These are phyloP conservation scores for Aspergillus luchuensis DNA, from an alignment of 2,329 filamentous ascomycete genomes.

Conservation along the genomic window DNA sequence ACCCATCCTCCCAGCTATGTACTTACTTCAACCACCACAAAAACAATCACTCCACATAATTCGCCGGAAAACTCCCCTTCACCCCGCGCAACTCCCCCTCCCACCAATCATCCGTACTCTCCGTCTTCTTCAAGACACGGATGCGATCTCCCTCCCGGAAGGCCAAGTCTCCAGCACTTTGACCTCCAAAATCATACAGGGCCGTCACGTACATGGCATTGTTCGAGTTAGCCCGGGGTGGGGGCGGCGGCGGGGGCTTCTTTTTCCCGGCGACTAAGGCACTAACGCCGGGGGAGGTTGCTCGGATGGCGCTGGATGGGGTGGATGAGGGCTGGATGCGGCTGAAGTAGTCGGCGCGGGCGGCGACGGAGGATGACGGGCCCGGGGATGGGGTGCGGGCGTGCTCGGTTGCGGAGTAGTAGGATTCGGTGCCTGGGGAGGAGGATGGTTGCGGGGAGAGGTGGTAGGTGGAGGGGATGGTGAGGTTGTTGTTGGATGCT, in stretches of 20 bases:
- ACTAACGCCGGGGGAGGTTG: neutral
- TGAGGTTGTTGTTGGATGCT: conserved; percentile 10
- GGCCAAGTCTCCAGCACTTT: conserved; percentile 68
- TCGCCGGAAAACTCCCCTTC: conserved; percentile 76
- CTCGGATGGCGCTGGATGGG: conserved; percentile 30
- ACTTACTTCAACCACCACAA: neutral
- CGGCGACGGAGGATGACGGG: conserved; percentile 40
- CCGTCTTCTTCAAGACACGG: conserved; percentile 74
- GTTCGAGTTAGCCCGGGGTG: conserved; percentile 59
- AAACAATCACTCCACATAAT: conserved; percentile 64
- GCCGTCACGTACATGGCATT: conserved; percentile 65
- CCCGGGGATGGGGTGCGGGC: conserved; percentile 32
- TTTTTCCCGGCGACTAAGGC: conserved; percentile 58
- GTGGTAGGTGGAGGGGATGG: conserved; percentile 5
- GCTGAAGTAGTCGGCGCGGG: conserved; percentile 45
- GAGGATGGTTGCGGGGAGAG: conserved; percentile 14
- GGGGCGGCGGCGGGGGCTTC: conserved; percentile 74
- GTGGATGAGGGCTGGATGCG: conserved; percentile 28
- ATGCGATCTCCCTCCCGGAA: conserved; percentile 80
- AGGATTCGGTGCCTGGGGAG: conserved; percentile 12
- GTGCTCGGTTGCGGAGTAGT: conserved; percentile 32
- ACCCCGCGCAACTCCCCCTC: conserved; percentile 71
- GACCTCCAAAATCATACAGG: conserved; percentile 72
- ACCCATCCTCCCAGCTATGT: too few relatives aligned
- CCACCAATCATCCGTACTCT: conserved; percentile 85